Evolutionary conservation across 148 eudicot species (phyloP), one percentile per base, ranked within the genome.

Genomic region (Cornus controversa): DNA sequence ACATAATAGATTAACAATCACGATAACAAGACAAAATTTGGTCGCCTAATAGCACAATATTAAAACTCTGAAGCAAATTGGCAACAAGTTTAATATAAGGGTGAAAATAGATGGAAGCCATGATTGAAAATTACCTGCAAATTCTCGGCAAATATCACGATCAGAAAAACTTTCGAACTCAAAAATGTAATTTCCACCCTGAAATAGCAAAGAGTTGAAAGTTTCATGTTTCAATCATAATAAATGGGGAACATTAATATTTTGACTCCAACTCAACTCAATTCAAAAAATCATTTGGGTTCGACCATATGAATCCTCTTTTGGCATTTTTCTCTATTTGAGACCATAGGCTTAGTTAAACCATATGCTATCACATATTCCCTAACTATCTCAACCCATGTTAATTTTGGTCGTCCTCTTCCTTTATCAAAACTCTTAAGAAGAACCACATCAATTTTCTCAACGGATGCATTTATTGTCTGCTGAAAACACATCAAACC

Each of bases 141-240:
- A 86, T 23, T 91, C 98, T 57, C 84, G 87, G 86, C 99, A 96
- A 67, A 64, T 72, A 79, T 91, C 94, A 37, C 97, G 90, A 31
- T 93, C 97, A 31, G 86, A 42, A 78, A 89, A 91, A 79, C 77
- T 89, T 68, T 90, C 91, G 78, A 96, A 96, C 84, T 93, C 98
- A 81, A 96, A 96, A 54, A 90, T 87, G 79, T 89, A 91, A 69
- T 86, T 87, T 34, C 80, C 91, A 79, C 86, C 90, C 98, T 93
- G 82, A 60, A 83, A 77, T n/a, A 75, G 69, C 70, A 69, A 23
- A 34, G 14, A 34, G 53, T 63, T 71, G 25, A n/a, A 15, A 78
- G 23, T 69, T 26, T 66, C 22, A 72, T 28, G 7, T 31, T 54
- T 27, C 71, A 69, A 28, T 62, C 34, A 64, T 73, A 6, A 72